Evolutionary conservation across 805 yeast genomes (phyloP).

Genomic region (Candida adriatica): DNA sequence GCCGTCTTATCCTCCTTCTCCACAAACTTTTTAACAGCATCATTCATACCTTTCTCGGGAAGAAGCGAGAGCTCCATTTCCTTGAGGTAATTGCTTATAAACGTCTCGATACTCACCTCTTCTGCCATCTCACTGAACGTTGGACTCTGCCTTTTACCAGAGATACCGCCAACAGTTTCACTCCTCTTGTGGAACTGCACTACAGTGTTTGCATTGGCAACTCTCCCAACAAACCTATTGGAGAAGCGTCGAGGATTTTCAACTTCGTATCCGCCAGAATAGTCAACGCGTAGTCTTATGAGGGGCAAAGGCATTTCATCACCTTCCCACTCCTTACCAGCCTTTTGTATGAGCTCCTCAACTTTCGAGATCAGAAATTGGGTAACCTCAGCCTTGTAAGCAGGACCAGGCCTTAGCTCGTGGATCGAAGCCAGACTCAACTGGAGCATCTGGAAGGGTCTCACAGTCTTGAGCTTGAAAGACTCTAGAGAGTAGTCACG

Average conservation of each 20-base stretch:
- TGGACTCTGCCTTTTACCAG: constrained; percentile 3
- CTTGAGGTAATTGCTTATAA: constrained; percentile 56
- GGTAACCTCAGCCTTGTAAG: constrained; percentile 54
- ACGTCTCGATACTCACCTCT: constrained; percentile 47
- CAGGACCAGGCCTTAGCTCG: constrained; percentile 51
- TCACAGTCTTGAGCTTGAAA: constrained; percentile 57
- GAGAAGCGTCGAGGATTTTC: constrained; percentile 89
- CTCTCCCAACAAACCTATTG: constrained; percentile 80
- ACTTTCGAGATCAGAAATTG: constrained; percentile 56
- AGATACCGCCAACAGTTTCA: constrained; percentile 14
- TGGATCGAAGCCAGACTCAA: constrained; percentile 46
- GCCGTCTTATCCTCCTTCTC: constrained; percentile 79
- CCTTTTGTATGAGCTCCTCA: constrained; percentile 56
- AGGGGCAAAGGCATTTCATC: constrained; percentile 66
- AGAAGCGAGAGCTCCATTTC: constrained; percentile 60
- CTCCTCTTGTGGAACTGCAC: constrained; percentile 58
- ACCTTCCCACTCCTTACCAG: constrained; percentile 41
- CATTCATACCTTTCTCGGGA: constrained; percentile 69
- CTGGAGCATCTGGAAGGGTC: constrained; percentile 78
- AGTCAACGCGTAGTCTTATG: constrained; percentile 77
- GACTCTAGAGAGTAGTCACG: constrained; percentile 50
- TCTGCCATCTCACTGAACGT: constrained; percentile 24
- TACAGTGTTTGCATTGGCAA: constrained; percentile 88
- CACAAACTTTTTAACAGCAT: constrained; percentile 65
- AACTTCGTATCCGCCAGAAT: constrained; percentile 84